Percentiles rank a stretch among this genome's conserved stretches.
Evolutionary conservation across 164 flowering plant genomes (phyloP).

Genomic region (Cinnamomum micranthum): DNA sequence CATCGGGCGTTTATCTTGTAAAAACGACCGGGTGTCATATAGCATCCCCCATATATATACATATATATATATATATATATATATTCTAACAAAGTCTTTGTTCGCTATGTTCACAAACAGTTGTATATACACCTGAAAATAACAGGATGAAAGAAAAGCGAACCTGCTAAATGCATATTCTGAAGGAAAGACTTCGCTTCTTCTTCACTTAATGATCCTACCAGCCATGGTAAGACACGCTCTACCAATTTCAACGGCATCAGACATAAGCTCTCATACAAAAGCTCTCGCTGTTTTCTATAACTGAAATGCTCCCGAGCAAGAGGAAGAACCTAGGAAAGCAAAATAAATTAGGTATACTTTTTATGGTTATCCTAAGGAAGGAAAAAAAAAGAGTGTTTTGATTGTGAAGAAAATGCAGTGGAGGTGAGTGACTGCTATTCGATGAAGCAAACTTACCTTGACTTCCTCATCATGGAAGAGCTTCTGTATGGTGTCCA

Average conservation of each 20-base stretch:
- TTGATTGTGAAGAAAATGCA: not conserved
- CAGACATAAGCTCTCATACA: slow-evolving; percentile 78
- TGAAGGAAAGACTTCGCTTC: slow-evolving; percentile 68
- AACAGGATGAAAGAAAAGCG: not conserved
- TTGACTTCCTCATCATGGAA: slow-evolving; percentile 80
- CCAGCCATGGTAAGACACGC: slow-evolving; percentile 90
- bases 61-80: too few species aligned
- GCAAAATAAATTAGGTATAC: slow-evolving; percentile 4
- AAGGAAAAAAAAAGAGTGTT: too few species aligned
- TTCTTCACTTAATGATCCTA: slow-evolving; percentile 60
- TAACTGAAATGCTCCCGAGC: slow-evolving; percentile 69
- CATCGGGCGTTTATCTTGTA: too few species aligned
- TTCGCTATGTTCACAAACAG: not conserved
- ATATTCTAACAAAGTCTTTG: not conserved
- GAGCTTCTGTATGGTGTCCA: slow-evolving; percentile 73
- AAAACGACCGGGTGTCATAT: too few species aligned
- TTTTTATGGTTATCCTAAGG: not conserved
- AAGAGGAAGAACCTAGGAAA: slow-evolving; percentile 81
- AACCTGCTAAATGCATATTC: slow-evolving; percentile 90
- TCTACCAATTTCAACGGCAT: slow-evolving; percentile 92
- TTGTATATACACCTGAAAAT: too few species aligned
- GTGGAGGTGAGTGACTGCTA: not conserved
- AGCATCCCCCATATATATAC: too few species aligned
- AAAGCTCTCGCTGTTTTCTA: slow-evolving; percentile 69
- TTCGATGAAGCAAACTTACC: slow-evolving; percentile 35